Base-by-base conservation (phyloP, 495 filamentous ascomycete genomes). In the Talaromyces nanjingensis region DNA sequence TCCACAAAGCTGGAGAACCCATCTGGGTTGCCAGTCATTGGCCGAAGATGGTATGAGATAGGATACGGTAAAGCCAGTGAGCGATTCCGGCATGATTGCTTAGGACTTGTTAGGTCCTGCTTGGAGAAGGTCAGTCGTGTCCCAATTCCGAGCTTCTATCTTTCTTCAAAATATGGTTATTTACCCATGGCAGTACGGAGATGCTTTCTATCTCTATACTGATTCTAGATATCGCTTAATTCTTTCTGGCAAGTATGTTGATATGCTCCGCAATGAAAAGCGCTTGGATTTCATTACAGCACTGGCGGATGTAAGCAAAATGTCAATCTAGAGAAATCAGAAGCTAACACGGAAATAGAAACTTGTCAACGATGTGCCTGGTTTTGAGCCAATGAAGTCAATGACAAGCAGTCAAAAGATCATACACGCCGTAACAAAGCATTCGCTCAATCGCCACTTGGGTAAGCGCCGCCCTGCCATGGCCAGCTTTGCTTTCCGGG, bases 161-260 rank as follows among this genome's bases (percentile, higher is more conserved):
- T 12, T 11, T 29, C 18, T 53, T n/a, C 42, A 56, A 63, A 9
- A 20, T 49, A 49, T 8, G 11, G 18, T 22, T 20, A 49, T 49
- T 49, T 20, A 49, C 45, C 1, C n/a, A 20, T 20, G 45, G 18
- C 39, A 63, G 61, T 24, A 54, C 29, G 61, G 61, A 34, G 61
- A 63, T 54, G 61, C 61, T 34, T 63, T 63, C 45, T 63, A 56
- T 33, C 45, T 63, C 20, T 63, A 54, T 54, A 63, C 61, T 29
- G 61, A 63, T 63, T 57, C 61, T 24, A 31, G 9, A 5, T 63
- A 57, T 54, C 61, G 61, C 42, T 63, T 63, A 39, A 63, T 63
- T 33, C 61, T 63, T 11, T 57, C 47, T 27, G 47, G 42, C 18
- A 63, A 63, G 20, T 63, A 63, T 33, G 49, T 54, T n/a, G 61